Percentiles rank a stretch among this genome's conserved stretches.
Evolutionary conservation across 495 filamentous ascomycete species (phyloP).

Genomic region (Mytilinidion resinicola): DNA sequence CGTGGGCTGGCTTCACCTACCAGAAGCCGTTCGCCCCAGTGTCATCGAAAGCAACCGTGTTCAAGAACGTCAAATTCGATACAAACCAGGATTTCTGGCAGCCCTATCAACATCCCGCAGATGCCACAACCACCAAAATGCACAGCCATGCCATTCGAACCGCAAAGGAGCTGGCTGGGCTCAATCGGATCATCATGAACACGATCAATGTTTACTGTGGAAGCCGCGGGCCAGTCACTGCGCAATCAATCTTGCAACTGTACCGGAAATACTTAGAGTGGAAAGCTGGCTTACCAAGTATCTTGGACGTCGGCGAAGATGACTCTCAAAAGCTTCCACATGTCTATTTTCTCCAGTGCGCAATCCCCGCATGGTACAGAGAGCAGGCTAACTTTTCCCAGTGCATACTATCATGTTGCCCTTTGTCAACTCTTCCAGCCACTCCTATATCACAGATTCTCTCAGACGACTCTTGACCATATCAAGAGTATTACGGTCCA

Average conservation of each 20-base stretch:
- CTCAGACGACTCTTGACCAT: background rate
- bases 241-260: constrained; percentile 26
- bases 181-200: constrained; percentile 35
- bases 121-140: background rate
- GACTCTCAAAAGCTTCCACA: constrained; percentile 35
- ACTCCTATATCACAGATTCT: constrained; percentile 5
- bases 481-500: background rate
- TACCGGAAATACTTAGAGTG: constrained; percentile 32
- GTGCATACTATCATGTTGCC: constrained; percentile 16
- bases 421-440: constrained; percentile 20
- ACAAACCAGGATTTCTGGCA: background rate
- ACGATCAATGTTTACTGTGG: constrained; percentile 35
- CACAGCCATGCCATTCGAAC: constrained; percentile 16
- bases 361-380: background rate
- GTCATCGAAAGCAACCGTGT: constrained; percentile 11
- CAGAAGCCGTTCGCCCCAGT: constrained; percentile 17
- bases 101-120: constrained; percentile 4
- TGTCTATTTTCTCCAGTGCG: constrained; percentile 37
- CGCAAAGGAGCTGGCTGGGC: constrained; percentile 28
- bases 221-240: constrained; percentile 23
- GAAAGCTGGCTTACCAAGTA: constrained; percentile 30
- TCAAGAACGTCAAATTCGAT: constrained; percentile 11
- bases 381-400: constrained; percentile 3
- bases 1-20: constrained; percentile 23
- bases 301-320: constrained; percentile 26